Conservation (phyloP, 2,329 filamentous ascomycete genomes). For the Ophiosphaerella korrae region DNA sequence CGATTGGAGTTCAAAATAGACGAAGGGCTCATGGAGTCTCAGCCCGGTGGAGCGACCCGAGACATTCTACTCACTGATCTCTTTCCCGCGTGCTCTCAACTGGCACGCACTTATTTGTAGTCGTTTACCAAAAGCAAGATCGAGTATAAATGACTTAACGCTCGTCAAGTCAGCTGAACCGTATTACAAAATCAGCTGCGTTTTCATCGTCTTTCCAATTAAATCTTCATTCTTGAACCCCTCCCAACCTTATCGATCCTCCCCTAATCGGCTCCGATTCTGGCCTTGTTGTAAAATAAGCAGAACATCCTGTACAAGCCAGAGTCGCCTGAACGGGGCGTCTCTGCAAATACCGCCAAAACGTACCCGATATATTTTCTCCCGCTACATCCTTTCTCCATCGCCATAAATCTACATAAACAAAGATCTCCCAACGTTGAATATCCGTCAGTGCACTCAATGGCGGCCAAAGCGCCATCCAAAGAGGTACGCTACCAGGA, state of each 20-base stretch:
- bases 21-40: conserved; percentile 4
- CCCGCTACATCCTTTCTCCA: conserved; percentile 35
- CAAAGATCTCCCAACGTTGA: conserved; percentile 12
- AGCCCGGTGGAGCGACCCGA: conserved; percentile 17
- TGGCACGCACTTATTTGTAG: conserved; percentile 10
- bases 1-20: conserved; percentile 26
- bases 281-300: neutral
- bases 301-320: conserved; percentile 1
- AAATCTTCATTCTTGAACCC: no score
- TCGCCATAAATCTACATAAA: conserved; percentile 33
- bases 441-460: conserved; percentile 26
- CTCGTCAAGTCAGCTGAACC: neutral
- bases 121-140: conserved; percentile 8
- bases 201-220: no score
- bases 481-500: conserved; percentile 16
- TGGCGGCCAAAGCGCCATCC: conserved; percentile 8
- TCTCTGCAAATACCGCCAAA: conserved; percentile 16
- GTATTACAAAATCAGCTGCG: no score
- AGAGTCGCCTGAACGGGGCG: conserved; percentile 13
- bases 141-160: conserved; percentile 18
- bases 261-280: neutral
- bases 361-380: conserved; percentile 42
- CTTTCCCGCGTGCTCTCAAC: conserved; percentile 7
- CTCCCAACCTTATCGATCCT: no score
- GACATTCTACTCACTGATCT: conserved; percentile 10